Evolutionary conservation across 306 rosid genomes (phyloP).

Genomic region (Mimosa pudica): DNA sequence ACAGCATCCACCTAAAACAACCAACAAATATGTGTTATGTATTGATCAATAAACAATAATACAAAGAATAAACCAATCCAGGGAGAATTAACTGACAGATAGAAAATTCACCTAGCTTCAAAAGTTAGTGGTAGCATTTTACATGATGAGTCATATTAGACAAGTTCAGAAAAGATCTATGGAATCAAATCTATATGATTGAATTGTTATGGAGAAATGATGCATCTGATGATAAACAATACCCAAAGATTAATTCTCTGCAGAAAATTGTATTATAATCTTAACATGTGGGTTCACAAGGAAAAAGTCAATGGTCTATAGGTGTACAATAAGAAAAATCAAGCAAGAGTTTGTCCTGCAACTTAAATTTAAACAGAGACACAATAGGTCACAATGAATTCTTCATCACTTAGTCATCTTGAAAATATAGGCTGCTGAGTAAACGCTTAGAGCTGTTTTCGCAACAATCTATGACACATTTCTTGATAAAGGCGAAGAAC

Average conservation of each 20-base stretch:
- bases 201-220: conserved; percentile 13
- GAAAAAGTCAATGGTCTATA: not conserved
- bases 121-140: not conserved
- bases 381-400: not conserved
- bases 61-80: not conserved
- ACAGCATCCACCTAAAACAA: conserved; percentile 75
- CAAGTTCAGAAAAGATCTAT: not conserved
- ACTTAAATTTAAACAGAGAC: not conserved
- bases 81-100: not conserved
- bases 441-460: not conserved
- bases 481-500: conserved; percentile 19
- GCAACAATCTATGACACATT: not conserved
- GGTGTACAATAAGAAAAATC: not conserved
- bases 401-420: not conserved
- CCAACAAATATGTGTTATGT: conserved; percentile 25
- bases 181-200: not conserved
- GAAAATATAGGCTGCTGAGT: not conserved
- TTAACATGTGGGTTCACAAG: not conserved
- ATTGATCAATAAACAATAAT: not conserved
- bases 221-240: conserved; percentile 16
- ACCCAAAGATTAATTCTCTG: conserved; percentile 14
- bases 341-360: not conserved
- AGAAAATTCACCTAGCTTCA: not conserved
- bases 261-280: not conserved
- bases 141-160: not conserved